Base-by-base conservation (phyloP, 1,284 basidiomycete species). In the Wallemia mellicola region DNA sequence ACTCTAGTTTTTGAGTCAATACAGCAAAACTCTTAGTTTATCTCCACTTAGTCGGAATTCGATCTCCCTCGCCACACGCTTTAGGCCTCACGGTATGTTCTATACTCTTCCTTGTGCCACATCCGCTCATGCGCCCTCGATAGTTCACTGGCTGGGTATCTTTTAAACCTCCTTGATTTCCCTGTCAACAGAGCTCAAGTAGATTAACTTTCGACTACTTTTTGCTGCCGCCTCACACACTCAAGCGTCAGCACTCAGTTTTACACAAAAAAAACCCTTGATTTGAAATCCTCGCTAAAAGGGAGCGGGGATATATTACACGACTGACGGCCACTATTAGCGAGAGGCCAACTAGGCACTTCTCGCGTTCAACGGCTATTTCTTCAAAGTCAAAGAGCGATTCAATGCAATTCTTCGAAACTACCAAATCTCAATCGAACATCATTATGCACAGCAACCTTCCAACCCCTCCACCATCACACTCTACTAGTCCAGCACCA, bases 241-340 rank as follows among this genome's bases (percentile, higher is more conserved):
- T 48, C 9, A 11, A 48, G 38, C 38, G 38, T 48, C 38, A 48
- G 38, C 55, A 57, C 55, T 26, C 24, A 26, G 27, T 9, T 25
- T 28, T 57, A n/a, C n/a, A n/a, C n/a, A n/a, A n/a, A n/a, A n/a
- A n/a, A n/a, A n/a, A n/a, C n/a, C n/a, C 27, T 26, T 48, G 25
- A 27, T 25, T 24, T 59, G 15, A 24, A 73, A 71, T 77, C 78
- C 79, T 81, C 79, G 77, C 78, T 74, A 71, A 71, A 67, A 74
- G 71, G 73, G 73, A 76, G 81, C 79, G 79, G 78, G 80, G 79
- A 77, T 74, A 71, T 74, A 73, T 63, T 32, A 72, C 61, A 66
- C 74, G 73, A 73, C 76, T 81, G 78, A 78, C 69, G 69, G 70
- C 70, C 68, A 69, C 70, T 24, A 57, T 28, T 19, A 57, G 55